Evolutionary conservation across 2,329 filamentous ascomycete genomes (phyloP).

Genomic region (Neopestalotiopsis sp.): DNA sequence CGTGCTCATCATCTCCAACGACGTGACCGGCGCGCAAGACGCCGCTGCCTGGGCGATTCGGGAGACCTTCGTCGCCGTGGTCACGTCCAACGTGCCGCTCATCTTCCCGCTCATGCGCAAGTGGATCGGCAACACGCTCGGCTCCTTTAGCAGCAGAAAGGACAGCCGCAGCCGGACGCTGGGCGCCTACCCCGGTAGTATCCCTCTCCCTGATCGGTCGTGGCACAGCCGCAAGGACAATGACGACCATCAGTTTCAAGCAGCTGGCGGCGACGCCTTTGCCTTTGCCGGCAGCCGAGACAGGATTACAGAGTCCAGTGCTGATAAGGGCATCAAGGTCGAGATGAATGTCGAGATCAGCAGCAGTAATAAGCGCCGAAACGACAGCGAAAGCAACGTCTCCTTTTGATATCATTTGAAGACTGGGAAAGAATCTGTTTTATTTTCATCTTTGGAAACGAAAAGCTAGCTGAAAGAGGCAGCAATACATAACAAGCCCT

Average conservation of each 20-base stretch:
- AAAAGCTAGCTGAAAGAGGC: no score
- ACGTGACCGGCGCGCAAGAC: conserved; percentile 40
- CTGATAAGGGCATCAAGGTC: not conserved
- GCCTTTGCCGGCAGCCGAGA: conserved; percentile 7
- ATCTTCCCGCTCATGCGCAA: conserved; percentile 19
- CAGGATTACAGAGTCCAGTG: not conserved
- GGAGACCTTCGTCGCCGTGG: conserved; percentile 42
- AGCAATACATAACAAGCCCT: no score
- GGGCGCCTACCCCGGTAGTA: not conserved
- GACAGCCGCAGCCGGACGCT: conserved; percentile 5
- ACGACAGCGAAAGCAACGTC: conserved; percentile 1
- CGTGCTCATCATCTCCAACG: conserved; percentile 51
- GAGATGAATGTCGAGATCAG: conserved; percentile 11
- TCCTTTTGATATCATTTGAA: not conserved
- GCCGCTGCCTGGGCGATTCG: conserved; percentile 41
- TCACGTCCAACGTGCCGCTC: conserved; percentile 44
- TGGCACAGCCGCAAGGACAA: not conserved
- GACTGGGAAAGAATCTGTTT: no score
- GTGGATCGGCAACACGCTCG: not conserved
- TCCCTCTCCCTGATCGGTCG: conserved; percentile 6
- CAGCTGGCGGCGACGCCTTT: not conserved
- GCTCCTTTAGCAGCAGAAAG: conserved; percentile 5
- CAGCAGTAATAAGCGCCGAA: not conserved
- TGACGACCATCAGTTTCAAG: not conserved
- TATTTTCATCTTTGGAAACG: no score